Percentiles rank a stretch among this genome's conserved stretches.
phyloP scores from a whole-genome alignment of 768 basidiomycete species.

The Russula emetica region DNA sequence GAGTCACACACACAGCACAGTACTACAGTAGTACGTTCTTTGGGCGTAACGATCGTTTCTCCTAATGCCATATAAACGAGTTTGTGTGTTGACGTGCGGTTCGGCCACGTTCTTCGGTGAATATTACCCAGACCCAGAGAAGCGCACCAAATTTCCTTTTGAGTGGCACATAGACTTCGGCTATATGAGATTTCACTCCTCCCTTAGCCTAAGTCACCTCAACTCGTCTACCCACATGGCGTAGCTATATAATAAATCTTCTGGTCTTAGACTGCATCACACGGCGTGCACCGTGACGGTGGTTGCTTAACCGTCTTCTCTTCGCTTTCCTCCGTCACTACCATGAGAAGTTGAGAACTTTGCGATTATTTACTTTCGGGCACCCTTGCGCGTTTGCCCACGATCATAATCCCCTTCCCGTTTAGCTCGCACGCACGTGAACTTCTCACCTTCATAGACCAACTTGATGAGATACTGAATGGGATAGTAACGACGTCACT shows the following conservation, averaged over 20 bases:
- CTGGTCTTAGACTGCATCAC: neutral
- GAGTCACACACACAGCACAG: neutral
- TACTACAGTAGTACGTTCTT: neutral
- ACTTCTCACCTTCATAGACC: too few species aligned
- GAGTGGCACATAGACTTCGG: neutral
- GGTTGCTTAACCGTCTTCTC: neutral
- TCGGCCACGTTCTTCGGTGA: neutral
- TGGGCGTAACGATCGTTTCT: neutral
- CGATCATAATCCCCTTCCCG: too few species aligned
- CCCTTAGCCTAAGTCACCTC: constrained; percentile 8
- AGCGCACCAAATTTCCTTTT: neutral
- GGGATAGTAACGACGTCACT: too few species aligned
- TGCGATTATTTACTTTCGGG: too few species aligned
- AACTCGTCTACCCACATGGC: neutral
- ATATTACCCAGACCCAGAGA: neutral
- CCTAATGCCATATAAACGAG: neutral
- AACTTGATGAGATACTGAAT: too few species aligned
- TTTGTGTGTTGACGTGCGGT: neutral
- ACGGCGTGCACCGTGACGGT: neutral
- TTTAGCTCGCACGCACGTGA: too few species aligned
- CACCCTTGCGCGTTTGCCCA: too few species aligned
- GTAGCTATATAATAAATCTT: constrained; percentile 1
- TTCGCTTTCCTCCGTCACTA: neutral
- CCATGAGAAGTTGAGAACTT: too few species aligned
- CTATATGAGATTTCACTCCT: neutral